These are phyloP conservation scores for Gossypium anomalum DNA, from an alignment of 345 rosid genomes.

Conservation along the genomic window DNA sequence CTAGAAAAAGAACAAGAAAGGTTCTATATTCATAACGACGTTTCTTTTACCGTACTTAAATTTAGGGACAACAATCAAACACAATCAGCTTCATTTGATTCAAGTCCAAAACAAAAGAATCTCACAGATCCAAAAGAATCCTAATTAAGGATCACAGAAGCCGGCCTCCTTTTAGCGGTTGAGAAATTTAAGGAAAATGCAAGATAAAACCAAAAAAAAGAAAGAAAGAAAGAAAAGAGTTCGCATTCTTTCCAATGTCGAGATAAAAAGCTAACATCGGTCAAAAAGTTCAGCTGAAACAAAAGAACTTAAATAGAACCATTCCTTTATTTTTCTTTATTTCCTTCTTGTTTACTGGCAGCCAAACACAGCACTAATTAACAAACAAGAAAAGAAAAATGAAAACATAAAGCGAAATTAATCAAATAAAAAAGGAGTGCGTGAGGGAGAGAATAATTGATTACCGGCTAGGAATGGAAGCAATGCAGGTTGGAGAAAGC, in stretches of 20 bases:
- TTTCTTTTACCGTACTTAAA: neutral
- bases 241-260: neutral
- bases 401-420: neutral
- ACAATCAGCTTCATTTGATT: constrained; percentile 1
- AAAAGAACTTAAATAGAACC: neutral
- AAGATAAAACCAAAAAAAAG: neutral
- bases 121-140: constrained; percentile 24
- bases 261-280: neutral
- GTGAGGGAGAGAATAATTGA: neutral
- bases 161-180: neutral
- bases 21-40: neutral
- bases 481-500: constrained; percentile 26
- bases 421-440: neutral
- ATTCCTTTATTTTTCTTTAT: neutral
- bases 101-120: neutral
- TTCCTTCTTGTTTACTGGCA: constrained; percentile 12
- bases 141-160: neutral
- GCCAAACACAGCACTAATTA: constrained; percentile 6
- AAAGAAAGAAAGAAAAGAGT: neutral
- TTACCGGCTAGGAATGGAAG: constrained; percentile 25
- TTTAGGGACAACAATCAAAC: constrained; percentile 8
- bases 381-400: neutral
- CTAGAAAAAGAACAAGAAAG: neutral
- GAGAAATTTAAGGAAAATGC: constrained; percentile 2
- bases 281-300: neutral